Evolutionary conservation across 2,329 filamentous ascomycete species (phyloP).

Genomic region (Huntiella moniliformis): DNA sequence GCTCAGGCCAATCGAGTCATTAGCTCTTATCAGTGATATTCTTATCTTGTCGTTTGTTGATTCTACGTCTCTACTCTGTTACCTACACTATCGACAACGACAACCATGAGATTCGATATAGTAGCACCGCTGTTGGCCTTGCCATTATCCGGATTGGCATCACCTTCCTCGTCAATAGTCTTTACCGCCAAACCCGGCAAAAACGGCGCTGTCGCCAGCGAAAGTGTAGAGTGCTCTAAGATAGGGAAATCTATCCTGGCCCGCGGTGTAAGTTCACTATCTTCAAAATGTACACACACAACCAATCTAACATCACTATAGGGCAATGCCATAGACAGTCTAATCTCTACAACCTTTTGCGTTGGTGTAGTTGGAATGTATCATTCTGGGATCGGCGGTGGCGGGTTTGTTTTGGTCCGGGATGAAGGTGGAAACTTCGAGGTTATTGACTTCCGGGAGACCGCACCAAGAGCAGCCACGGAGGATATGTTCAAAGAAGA

Average conservation of each 20-base stretch:
- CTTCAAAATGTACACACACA: neutral
- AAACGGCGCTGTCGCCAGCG: slow-evolving; percentile 49
- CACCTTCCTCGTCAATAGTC: too few relatives aligned
- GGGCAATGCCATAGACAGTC: slow-evolving; percentile 61
- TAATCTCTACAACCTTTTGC: slow-evolving; percentile 57
- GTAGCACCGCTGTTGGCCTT: too few relatives aligned
- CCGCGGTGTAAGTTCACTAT: slow-evolving; percentile 25
- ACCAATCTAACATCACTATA: slow-evolving; percentile 14
- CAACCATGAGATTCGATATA: too few relatives aligned
- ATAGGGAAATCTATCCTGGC: slow-evolving; percentile 47
- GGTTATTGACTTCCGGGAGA: slow-evolving; percentile 76
- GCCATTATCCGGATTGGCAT: too few relatives aligned
- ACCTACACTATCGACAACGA: too few relatives aligned
- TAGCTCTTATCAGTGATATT: too few relatives aligned
- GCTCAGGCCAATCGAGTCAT: too few relatives aligned
- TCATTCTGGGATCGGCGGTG: slow-evolving; percentile 69
- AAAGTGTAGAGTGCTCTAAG: slow-evolving; percentile 47
- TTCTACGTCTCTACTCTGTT: too few relatives aligned
- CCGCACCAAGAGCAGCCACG: slow-evolving; percentile 62
- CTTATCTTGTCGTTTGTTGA: too few relatives aligned
- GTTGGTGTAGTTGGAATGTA: slow-evolving; percentile 61
- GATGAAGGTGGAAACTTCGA: slow-evolving; percentile 58
- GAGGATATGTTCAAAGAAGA: slow-evolving; percentile 74
- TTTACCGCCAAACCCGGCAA: neutral
- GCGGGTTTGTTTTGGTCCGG: slow-evolving; percentile 74